These are phyloP conservation scores for Eucalyptus decipiens DNA, from an alignment of 345 rosid species.

Conservation along the genomic window DNA sequence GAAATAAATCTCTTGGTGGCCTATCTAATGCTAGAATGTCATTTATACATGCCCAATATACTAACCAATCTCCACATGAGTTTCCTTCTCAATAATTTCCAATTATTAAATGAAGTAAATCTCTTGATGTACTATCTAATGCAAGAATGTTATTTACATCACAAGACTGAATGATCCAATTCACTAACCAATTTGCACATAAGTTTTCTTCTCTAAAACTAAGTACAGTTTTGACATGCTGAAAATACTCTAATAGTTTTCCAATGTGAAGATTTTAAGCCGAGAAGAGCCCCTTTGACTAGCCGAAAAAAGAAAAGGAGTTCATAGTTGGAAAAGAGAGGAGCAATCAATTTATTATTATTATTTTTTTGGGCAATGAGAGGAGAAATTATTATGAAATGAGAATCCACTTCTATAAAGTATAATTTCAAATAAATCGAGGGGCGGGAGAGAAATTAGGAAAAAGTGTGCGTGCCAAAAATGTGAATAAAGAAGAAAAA, in stretches of 20 bases:
- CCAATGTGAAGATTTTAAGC: background rate
- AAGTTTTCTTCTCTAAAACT: background rate
- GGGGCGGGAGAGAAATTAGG: background rate
- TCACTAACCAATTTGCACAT: background rate
- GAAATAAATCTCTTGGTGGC: background rate
- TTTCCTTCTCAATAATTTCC: background rate
- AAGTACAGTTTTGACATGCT: background rate
- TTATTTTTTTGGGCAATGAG: background rate
- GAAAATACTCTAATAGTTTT: background rate
- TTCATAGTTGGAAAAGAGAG: background rate
- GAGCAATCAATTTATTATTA: background rate
- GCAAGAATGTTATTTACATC: background rate
- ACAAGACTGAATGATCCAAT: background rate
- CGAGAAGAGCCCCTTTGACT: background rate
- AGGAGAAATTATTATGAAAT: background rate
- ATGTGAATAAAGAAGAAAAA: background rate
- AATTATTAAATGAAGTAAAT: background rate
- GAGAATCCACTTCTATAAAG: background rate
- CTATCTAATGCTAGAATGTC: background rate
- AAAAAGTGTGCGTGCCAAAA: background rate
- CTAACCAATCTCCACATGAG: background rate
- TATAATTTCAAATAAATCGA: background rate
- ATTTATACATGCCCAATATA: background rate
- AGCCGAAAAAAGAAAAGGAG: background rate
- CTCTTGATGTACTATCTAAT: background rate